Evolutionary conservation across 140 eudicot genomes (phyloP), one percentile per base, ranked within the genome.

Genomic region (Ambrosia hybrid): DNA sequence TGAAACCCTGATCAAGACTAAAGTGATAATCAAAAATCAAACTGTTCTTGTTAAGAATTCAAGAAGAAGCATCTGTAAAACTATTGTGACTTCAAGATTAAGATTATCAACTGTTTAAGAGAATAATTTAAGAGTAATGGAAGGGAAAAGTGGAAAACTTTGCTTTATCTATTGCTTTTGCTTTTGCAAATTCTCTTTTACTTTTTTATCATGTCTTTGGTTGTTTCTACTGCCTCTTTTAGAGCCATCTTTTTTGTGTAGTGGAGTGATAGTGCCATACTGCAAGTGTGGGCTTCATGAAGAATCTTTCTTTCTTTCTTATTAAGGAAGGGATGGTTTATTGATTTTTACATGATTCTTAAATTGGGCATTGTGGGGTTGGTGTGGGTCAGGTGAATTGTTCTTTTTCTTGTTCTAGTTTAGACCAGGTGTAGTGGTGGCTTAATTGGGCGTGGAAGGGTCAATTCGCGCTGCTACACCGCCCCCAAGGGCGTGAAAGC

Each of bases 201-300:
- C 83, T 65, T 78, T 78, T 78, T 73, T 61, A 77, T 77, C 76
- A 69, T 77, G 81, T n/a, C 69, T 68, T 76, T 67, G 26, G 39
- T 57, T 67, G 80, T 46, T 76, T 76, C 63, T 59, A 46, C 80
- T 26, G 63, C 75, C 38, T 57, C 56, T 68, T 63, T 71, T 53
- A 65, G 56, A 56, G 17, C 60, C 67, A 71, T 55, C 30, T 53
- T 72, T 72, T 65, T 78, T 60, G 49, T 38, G 37, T 37, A 61
- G 65, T 69, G 65, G 34, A 56, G 77, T 78, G 82, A 77, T 70
- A 7, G 69, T 70, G 72, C 57, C 14, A 55, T 64, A 60, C 51
- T 53, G 71, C 11, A 69, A 59, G 68, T 57, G 65, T 59, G 73
- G 46, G 57, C 67, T 59, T 38, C 71, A 77, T 70, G 65, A 73